Conservation (phyloP, 805 yeast species). For the Kregervanrija fluxuum region DNA sequence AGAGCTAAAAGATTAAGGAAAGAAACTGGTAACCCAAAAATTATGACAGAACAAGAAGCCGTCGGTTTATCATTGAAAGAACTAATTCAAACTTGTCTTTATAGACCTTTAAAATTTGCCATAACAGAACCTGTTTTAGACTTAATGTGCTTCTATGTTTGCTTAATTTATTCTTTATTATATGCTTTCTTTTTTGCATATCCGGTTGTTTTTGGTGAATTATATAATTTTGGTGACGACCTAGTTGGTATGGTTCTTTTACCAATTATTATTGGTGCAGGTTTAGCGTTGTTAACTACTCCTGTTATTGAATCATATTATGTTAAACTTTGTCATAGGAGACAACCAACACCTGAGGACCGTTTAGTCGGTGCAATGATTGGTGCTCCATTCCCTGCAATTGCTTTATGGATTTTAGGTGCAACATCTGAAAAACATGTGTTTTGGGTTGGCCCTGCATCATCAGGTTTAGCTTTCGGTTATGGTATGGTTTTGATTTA, state of each 20-base stretch:
- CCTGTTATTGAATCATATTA: conserved; percentile 64
- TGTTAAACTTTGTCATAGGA: conserved; percentile 38
- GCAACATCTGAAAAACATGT: conserved; percentile 66
- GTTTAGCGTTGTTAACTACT: conserved; percentile 65
- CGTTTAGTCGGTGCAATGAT: conserved; percentile 74
- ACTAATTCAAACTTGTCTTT: conserved; percentile 61
- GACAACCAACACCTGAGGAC: conserved; percentile 73
- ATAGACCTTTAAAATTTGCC: conserved; percentile 74
- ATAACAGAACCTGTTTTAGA: conserved; percentile 80
- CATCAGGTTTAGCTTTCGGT: conserved; percentile 52
- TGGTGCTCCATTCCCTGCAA: conserved; percentile 78
- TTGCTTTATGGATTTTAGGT: conserved; percentile 72
- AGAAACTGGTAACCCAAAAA: conserved; percentile 74
- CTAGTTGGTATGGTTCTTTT: conserved; percentile 80
- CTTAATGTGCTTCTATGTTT: conserved; percentile 77
- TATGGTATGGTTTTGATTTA: conserved; percentile 56
- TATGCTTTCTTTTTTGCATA: conserved; percentile 94
- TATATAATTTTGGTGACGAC: conserved; percentile 74
- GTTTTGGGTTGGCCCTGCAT: conserved; percentile 60
- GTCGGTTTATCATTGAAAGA: conserved; percentile 64
- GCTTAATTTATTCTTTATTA: conserved; percentile 80
- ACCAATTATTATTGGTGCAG: conserved; percentile 86
- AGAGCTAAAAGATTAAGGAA: conserved; percentile 63
- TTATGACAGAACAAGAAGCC: conserved; percentile 92
- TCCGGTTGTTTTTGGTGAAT: conserved; percentile 77